Base-by-base conservation (phyloP, 2,329 filamentous ascomycete genomes). In the Curvularia lunata region DNA sequence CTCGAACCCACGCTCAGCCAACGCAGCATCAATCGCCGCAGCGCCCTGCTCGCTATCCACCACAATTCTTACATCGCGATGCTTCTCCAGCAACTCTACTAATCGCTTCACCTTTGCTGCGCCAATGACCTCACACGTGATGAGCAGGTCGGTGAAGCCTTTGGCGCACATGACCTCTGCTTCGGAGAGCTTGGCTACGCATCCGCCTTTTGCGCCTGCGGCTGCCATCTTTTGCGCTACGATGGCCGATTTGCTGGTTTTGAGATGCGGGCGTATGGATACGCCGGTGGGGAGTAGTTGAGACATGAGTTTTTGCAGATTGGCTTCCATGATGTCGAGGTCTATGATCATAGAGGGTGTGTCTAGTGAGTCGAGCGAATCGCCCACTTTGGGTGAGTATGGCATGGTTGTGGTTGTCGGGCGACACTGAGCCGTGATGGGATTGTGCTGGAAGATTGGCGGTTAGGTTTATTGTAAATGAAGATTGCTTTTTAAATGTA, bases 281-380 rank as follows among this genome's bases (percentile, higher is more conserved):
- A 79, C 63, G 0, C 80, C 80, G 0, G 80, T 81, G 6, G 82
- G 81, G 0, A 82, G 72, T 0, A 85, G 78, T 7, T 70, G 73
- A 12, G 67, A 64, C 68, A 84, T 78, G 10, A 84, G 75, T 32
- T 79, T 82, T 10, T 73, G 59, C 61, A 85, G 81, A 68, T 85
- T 85, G 61, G 71, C 61, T 56, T 85, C 81, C 80, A 84, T 83
- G 4, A 82, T 69, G 54, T 81, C 78, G 9, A 85, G 77, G 50
- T 85, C 79, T 45, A 84, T 83, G 43, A 85, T 78, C 82, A 85
- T 85, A 51, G 82, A 84, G 1, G 83, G 83, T 0, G 83, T 85
- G 65, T 85, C 83, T 42, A 85, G 81, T 55, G 67, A 68, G 4
- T 73, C 70, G 64, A 83, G 58, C 12, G 58, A 57, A 59, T 82